These are phyloP conservation scores for Raddia distichophylla DNA, from an alignment of 176 grass and related monocot genomes.

Conservation along the genomic window DNA sequence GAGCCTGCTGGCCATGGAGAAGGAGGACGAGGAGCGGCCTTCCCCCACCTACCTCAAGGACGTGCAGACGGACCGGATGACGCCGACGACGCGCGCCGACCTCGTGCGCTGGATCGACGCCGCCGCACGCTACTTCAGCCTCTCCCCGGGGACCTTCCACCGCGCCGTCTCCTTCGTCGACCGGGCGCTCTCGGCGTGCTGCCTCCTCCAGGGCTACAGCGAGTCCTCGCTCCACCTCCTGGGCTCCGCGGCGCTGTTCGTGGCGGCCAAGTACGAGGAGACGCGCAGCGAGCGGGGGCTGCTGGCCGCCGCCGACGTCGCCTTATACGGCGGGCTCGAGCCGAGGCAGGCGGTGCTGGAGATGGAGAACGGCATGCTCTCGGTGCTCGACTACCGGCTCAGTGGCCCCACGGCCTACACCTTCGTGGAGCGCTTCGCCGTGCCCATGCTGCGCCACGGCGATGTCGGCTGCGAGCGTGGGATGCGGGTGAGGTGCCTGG, in stretches of 20 bases:
- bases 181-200: not conserved
- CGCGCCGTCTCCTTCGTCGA: constrained; percentile 39
- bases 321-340: not conserved
- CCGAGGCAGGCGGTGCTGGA: not conserved
- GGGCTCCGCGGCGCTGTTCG: not conserved
- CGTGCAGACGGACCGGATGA: not conserved
- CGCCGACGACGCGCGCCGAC: not conserved
- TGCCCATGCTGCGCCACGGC: not conserved
- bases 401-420: constrained; percentile 42
- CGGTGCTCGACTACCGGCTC: constrained; percentile 6
- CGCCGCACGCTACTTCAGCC: not conserved
- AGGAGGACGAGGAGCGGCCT: not conserved
- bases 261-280: constrained; percentile 30
- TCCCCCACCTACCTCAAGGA: constrained; percentile 6
- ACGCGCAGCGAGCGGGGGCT: not conserved
- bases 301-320: not conserved
- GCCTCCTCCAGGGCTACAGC: accelerated
- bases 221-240: constrained; percentile 11
- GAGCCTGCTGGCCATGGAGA: constrained; percentile 15
- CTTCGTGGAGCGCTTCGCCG: constrained; percentile 20
- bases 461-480: no score
- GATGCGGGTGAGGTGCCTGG: not conserved
- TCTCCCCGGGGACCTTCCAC: constrained; percentile 17
- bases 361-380: constrained; percentile 1
- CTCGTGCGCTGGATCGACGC: constrained; percentile 21